Evolutionary conservation across 495 filamentous ascomycete species (phyloP), one percentile per base, ranked within the genome.

Genomic region (Friedmanniomyces endolithicus): DNA sequence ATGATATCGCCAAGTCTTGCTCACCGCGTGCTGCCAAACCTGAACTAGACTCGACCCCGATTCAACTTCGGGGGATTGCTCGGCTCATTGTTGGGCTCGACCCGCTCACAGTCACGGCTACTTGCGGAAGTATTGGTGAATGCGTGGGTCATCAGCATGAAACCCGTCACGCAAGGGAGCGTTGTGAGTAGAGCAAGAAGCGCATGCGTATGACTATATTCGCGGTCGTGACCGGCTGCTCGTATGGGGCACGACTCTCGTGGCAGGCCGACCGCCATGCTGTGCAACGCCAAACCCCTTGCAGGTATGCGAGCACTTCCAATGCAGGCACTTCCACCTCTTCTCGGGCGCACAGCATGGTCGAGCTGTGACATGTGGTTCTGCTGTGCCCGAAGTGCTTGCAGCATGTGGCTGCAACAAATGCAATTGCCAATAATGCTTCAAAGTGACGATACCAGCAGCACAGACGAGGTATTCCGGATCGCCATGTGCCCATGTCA

Each of bases 291-390:
- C 51, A 45, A 22, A 24, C 41, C 50, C 51, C 46, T 54, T 37
- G 23, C 45, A 3, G 37, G 4, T 24, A 57, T 58, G 56, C 56
- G 34, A 53, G 49, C 56, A 58, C 56, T 58, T 23, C 4, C 11
- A 27, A 11, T 54, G 51, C 51, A 27, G 17, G 51, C 40, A 54
- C 51, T 54, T 33, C 48, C 37, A 33, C 16, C 27, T 25, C 17
- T 25, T 23, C 20, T 52, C 17, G 24, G 6, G 24, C 48, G 9
- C 24, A 31, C 17, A 23, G 48, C 48, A 23, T 20, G n/a, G 29
- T 22, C 12, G 17, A 50, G 25, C 22, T 11, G 48, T 29, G 37
- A 41, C 37, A 41, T 47, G 19, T 47, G 44, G 23, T 23, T 4
- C 44, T 47, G 17, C 24, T 37, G 52, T 55, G 44, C 22, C 34